phyloP scores from a whole-genome alignment of 768 basidiomycete species.

The Suillus occidentalis region DNA sequence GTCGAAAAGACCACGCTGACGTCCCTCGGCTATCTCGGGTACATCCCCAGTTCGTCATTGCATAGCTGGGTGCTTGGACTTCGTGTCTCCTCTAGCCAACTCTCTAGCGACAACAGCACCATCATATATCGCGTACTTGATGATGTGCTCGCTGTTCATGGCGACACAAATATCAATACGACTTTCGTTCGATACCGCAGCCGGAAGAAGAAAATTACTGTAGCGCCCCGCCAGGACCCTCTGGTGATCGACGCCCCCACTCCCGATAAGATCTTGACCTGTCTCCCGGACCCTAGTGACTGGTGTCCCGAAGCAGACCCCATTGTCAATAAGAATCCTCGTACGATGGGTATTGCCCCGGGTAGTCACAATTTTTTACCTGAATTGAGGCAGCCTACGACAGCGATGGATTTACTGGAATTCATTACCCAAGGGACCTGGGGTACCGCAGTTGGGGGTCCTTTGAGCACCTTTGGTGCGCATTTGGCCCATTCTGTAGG shows the following conservation, averaged over 20 bases:
- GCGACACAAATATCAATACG: not conserved
- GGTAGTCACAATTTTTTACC: slow-evolving; percentile 16
- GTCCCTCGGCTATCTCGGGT: slow-evolving; percentile 6
- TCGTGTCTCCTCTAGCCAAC: not conserved
- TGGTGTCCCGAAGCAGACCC: slow-evolving; percentile 35
- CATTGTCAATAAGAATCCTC: slow-evolving; percentile 28
- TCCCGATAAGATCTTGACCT: slow-evolving; percentile 11
- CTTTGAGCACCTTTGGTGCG: slow-evolving; percentile 24
- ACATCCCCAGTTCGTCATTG: slow-evolving; percentile 22
- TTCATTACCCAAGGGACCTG: slow-evolving; percentile 20
- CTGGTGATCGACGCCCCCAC: slow-evolving; percentile 17
- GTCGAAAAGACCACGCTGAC: slow-evolving; percentile 22
- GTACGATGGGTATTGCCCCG: slow-evolving; percentile 29
- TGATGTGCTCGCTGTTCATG: not conserved
- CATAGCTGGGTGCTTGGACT: not conserved
- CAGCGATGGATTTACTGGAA: slow-evolving; percentile 30
- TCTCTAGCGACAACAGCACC: not conserved
- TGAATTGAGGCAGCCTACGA: slow-evolving; percentile 11
- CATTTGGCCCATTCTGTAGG: slow-evolving; percentile 23
- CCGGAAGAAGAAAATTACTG: not conserved
- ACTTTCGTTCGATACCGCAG: not conserved
- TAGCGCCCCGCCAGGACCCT: not conserved
- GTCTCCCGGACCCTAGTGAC: slow-evolving; percentile 16
- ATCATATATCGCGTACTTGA: not conserved
- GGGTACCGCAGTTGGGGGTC: slow-evolving; percentile 26